Evolutionary conservation across 805 yeast genomes (phyloP).

Genomic region (Nakazawaea ishiwadae): DNA sequence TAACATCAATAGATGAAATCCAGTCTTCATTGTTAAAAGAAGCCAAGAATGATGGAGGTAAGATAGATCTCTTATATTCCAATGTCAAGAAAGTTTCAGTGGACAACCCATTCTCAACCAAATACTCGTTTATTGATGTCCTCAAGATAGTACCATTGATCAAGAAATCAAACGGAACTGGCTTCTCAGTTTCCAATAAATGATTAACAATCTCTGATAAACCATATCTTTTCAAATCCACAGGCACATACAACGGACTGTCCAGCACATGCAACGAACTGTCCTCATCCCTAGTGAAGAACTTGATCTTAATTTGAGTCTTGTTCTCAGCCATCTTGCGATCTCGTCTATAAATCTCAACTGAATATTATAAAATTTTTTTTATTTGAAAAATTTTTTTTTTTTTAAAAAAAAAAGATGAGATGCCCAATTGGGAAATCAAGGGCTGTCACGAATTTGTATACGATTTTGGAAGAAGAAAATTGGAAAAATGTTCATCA

Average conservation of each 20-base stretch:
- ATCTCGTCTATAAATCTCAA: neutral
- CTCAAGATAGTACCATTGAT: slow-evolving; percentile 81
- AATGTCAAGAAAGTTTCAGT: slow-evolving; percentile 73
- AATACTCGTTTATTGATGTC: slow-evolving; percentile 73
- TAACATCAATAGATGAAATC: slow-evolving; percentile 72
- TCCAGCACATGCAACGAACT: slow-evolving; percentile 67
- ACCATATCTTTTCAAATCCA: slow-evolving; percentile 81
- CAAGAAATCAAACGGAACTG: slow-evolving; percentile 90
- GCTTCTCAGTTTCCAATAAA: slow-evolving; percentile 52
- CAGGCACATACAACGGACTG: slow-evolving; percentile 85
- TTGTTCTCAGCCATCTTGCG: neutral
- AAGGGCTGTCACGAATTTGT: neutral
- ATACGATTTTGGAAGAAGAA: too few relatives aligned
- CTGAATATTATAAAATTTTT: neutral
- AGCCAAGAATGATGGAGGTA: slow-evolving; percentile 91
- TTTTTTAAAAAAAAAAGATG: neutral
- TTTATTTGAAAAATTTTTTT: too few relatives aligned
- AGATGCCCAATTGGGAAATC: neutral
- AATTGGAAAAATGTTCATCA: neutral
- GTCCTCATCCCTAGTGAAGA: slow-evolving; percentile 83
- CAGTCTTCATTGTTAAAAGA: slow-evolving; percentile 93
- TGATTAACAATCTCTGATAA: slow-evolving; percentile 94
- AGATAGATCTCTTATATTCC: slow-evolving; percentile 87
- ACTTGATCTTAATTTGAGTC: slow-evolving; percentile 72
- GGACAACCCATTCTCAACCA: slow-evolving; percentile 72